Percentiles rank a stretch among this genome's conserved stretches.
These are phyloP conservation scores for Carex arenaria DNA, from an alignment of 202 grass and related monocot genomes.

Conservation along the genomic window DNA sequence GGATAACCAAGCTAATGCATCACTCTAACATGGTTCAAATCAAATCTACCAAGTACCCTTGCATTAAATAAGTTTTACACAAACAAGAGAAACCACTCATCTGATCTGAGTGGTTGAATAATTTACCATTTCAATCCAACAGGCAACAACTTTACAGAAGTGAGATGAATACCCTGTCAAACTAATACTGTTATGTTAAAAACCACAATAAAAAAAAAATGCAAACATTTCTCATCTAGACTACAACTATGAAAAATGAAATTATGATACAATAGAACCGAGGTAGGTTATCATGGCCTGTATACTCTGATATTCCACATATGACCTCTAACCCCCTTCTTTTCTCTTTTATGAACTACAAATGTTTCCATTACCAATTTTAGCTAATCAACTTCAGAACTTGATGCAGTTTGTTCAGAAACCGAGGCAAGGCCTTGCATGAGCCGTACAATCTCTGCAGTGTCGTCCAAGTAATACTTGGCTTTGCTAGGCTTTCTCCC, in stretches of 20 bases:
- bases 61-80: background rate
- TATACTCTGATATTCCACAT: background rate
- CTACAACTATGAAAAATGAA: background rate
- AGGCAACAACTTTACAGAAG: background rate
- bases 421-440: conserved; percentile 72
- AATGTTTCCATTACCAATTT: background rate
- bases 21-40: background rate
- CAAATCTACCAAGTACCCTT: background rate
- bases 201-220: background rate
- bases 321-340: background rate
- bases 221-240: background rate
- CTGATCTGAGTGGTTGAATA: background rate
- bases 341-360: background rate
- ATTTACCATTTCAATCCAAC: conserved; percentile 9
- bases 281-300: background rate
- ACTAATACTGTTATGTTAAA: conserved; percentile 3
- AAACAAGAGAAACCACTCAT: background rate
- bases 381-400: conserved; percentile 13
- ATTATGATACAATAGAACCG: background rate
- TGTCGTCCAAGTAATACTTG: conserved; percentile 79
- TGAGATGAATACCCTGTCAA: background rate
- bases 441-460: conserved; percentile 71
- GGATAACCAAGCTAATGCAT: background rate
- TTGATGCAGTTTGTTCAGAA: conserved; percentile 43
- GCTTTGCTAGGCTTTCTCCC: conserved; percentile 87